A percentile compares a stretch with the other conserved stretches of the same genome.
Evolutionary conservation across 2,329 filamentous ascomycete genomes (phyloP).

Genomic region (Xylariaceae sp.): DNA sequence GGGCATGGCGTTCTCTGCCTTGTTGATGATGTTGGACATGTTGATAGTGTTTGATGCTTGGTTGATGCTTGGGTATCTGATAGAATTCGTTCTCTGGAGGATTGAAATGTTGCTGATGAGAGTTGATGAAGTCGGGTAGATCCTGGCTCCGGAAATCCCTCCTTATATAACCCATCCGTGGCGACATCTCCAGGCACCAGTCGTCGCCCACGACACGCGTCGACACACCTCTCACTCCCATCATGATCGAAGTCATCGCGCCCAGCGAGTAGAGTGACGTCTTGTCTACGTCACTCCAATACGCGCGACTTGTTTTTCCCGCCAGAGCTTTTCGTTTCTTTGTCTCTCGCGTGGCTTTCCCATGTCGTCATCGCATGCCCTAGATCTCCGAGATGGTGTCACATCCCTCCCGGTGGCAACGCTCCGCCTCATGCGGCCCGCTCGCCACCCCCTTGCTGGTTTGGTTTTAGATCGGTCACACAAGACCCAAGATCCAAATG

Average conservation of each 20-base stretch:
- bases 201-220: too few species aligned
- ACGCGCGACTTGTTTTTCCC: neutral
- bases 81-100: neutral
- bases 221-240: neutral
- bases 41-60: conserved; percentile 27
- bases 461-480: neutral
- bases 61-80: too few species aligned
- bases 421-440: neutral
- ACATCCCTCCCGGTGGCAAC: neutral
- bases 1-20: conserved; percentile 53
- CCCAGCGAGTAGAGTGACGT: neutral
- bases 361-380: conserved; percentile 12
- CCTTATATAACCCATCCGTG: neutral
- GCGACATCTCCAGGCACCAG: too few species aligned
- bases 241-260: conserved; percentile 14
- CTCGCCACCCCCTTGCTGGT: neutral
- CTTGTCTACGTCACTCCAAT: neutral
- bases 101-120: too few species aligned
- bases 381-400: neutral
- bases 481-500: neutral
- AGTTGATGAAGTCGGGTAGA: neutral
- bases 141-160: neutral
- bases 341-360: neutral
- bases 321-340: neutral
- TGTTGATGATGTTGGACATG: conserved; percentile 55